Percentiles rank a stretch among this genome's conserved stretches.
These are phyloP conservation scores for Hyaloscypha finlandica DNA, from an alignment of 495 filamentous ascomycete species.

Conservation along the genomic window DNA sequence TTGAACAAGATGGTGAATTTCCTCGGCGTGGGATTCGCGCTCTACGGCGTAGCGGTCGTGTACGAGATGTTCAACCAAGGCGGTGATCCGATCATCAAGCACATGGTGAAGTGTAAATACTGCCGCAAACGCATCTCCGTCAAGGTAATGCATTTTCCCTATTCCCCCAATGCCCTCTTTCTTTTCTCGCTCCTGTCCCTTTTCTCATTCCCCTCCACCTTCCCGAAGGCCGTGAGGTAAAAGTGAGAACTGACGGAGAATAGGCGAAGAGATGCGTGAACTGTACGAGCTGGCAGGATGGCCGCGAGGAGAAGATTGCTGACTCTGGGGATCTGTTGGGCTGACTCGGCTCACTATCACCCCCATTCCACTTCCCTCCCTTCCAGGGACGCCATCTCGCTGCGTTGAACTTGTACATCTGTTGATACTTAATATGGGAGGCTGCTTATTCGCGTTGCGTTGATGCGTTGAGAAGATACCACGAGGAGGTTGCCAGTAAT, in stretches of 20 bases:
- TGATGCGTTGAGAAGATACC: background rate
- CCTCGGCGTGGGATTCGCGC: constrained; percentile 61
- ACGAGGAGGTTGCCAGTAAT: background rate
- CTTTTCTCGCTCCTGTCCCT: too few species aligned
- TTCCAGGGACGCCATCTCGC: too few species aligned
- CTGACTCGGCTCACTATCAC: background rate
- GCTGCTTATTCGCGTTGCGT: background rate
- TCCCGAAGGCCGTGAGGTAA: background rate
- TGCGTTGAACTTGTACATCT: background rate
- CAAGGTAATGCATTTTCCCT: constrained; percentile 48
- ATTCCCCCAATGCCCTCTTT: background rate
- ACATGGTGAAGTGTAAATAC: constrained; percentile 68
- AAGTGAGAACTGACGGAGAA: background rate
- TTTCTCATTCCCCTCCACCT: too few species aligned
- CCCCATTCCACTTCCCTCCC: too few species aligned
- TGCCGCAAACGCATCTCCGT: constrained; percentile 68
- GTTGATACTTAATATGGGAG: background rate
- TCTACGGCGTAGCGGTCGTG: constrained; percentile 66
- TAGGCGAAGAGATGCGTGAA: constrained; percentile 67
- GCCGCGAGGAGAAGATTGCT: constrained; percentile 57
- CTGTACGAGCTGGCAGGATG: constrained; percentile 78
- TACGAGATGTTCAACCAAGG: constrained; percentile 59
- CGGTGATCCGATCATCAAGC: constrained; percentile 68
- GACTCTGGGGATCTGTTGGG: background rate
- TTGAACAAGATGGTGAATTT: constrained; percentile 68